phyloP scores from a whole-genome alignment of 495 filamentous ascomycete genomes.

The Podospora didyma region DNA sequence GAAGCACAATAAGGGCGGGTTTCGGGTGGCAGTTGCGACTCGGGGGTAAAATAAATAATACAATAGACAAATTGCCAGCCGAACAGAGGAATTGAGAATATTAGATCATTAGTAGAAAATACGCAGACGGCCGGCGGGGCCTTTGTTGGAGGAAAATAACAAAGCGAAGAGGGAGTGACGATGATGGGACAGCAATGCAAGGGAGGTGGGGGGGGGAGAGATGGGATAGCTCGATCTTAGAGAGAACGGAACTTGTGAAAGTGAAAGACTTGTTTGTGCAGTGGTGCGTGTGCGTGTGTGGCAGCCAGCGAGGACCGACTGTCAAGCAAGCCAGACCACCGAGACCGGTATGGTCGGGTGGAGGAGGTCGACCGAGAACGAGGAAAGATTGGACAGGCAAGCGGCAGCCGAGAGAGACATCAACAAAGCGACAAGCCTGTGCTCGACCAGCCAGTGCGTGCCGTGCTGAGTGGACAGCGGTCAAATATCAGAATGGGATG shows the following conservation, averaged over 20 bases:
- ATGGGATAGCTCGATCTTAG: not conserved
- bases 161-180: no score
- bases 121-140: not conserved
- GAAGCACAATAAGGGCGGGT: not conserved
- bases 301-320: not conserved
- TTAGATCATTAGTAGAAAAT: not conserved
- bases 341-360: not conserved
- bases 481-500: constrained; percentile 1
- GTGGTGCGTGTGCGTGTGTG: no score
- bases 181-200: not conserved
- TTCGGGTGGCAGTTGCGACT: not conserved
- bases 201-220: not conserved
- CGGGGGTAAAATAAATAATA: not conserved
- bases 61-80: not conserved
- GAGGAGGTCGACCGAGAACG: not conserved
- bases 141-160: no score
- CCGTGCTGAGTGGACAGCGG: not conserved
- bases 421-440: not conserved
- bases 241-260: not conserved
- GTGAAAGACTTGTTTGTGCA: no score
- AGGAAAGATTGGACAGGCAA: not conserved
- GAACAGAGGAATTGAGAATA: not conserved
- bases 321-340: not conserved
- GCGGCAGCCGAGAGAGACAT: not conserved
- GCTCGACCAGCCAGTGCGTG: no score